phyloP scores from a whole-genome alignment of 495 filamentous ascomycete species.

The Chaetomium fimeti region DNA sequence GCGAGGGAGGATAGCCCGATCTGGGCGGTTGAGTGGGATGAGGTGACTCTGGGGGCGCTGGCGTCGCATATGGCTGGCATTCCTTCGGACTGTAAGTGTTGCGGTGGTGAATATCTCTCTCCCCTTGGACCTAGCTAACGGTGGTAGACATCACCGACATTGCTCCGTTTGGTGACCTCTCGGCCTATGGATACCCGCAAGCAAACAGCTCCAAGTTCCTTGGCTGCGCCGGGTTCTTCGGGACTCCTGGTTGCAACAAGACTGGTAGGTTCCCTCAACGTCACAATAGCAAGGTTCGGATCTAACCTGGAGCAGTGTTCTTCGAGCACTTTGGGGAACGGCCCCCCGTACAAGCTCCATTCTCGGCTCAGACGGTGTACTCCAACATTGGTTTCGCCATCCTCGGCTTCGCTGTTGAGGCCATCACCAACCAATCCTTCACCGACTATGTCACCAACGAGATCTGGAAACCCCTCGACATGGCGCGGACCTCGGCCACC shows the following conservation, averaged over 20 bases:
- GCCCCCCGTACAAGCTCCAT: slow-evolving; percentile 39
- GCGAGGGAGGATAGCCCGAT: slow-evolving; percentile 31
- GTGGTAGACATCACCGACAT: slow-evolving; percentile 33
- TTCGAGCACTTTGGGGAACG: slow-evolving; percentile 39
- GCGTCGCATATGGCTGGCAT: slow-evolving; percentile 42
- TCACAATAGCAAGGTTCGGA: neutral
- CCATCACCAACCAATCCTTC: slow-evolving; percentile 37
- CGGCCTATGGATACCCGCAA: slow-evolving; percentile 34
- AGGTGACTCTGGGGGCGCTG: slow-evolving; percentile 41
- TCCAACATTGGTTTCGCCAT: slow-evolving; percentile 44
- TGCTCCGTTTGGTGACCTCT: slow-evolving; percentile 31
- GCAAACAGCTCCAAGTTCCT: slow-evolving; percentile 31
- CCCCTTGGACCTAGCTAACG: neutral
- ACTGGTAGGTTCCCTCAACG: slow-evolving; percentile 11
- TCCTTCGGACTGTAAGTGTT: slow-evolving; percentile 35
- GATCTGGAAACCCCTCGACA: slow-evolving; percentile 42
- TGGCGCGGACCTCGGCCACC: slow-evolving; percentile 42
- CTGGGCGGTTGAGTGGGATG: slow-evolving; percentile 38
- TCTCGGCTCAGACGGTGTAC: slow-evolving; percentile 40
- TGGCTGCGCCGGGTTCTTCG: slow-evolving; percentile 37
- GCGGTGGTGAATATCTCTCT: neutral
- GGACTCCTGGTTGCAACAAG: slow-evolving; percentile 31
- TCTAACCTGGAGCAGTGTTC: slow-evolving; percentile 21
- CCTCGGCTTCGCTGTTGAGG: slow-evolving; percentile 41
- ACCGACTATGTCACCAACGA: slow-evolving; percentile 31